Evolutionary conservation across 1,139 yeast species (phyloP), one percentile per base, ranked within the genome.

Genomic region (Debaryomycetaceae sp.): DNA sequence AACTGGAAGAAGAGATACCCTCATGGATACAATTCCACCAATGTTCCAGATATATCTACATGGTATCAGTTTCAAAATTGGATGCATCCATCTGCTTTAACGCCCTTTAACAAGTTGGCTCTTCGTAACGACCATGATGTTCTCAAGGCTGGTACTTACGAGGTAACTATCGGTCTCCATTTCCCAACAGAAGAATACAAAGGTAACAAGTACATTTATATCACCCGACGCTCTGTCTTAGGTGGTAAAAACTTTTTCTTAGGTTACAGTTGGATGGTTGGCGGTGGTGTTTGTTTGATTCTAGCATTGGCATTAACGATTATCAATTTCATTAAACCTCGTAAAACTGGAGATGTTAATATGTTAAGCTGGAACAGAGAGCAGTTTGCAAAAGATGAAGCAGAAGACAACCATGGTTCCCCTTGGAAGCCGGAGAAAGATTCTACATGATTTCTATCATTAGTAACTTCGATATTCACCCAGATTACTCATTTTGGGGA

Each of bases 31-130:
- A 89, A 85, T 15, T 83, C 78, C 19, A 81, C 82, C 9, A 89
- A 88, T 57, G 59, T 92, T 43, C 98, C 98, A 3, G 92, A 92
- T 58, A 87, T 44, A 17, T 44, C 48, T 4, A 39, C 26, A 19
- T 44, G 48, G 48, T 40, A 40, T 14, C 85, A 86, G 52, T 80
- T 88, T 58, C 95, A 92, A 65, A 92, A 91, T 60, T 92, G 99
- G 99, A 91, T 92, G 97, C 81, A 89, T 54, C 83, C 98, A 2
- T 84, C 97, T 3, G 98, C 92, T 1, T 73, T 94, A 46, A 83
- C 98, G 7, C 81, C 81, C 24, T 92, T 94, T 58, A 80, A 87
- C 55, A 89, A 89, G 62, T 69, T 92, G 57, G 88, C 85, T 3
- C 70, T 81, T 48, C 79, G 96, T 57, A 91, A 91, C 59, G 95